Percentiles rank a stretch among this genome's conserved stretches.
phyloP scores from a whole-genome alignment of 2,329 filamentous ascomycete species.

The Pseudomassariella vexata region DNA sequence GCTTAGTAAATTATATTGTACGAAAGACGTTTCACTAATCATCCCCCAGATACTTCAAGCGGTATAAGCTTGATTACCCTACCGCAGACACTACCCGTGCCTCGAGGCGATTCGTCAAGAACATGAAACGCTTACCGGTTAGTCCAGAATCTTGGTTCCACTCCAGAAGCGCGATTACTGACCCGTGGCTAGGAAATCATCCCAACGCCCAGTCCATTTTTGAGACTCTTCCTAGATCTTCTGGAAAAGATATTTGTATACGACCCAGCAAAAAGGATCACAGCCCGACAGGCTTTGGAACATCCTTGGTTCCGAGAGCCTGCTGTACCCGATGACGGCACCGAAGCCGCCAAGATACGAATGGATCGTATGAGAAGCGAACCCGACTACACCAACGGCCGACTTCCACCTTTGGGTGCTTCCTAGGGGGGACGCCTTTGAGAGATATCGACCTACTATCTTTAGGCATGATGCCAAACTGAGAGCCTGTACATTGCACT shows the following conservation, averaged over 20 bases:
- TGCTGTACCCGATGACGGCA: conserved; percentile 59
- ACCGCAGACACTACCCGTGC: conserved; percentile 57
- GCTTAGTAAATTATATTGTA: no score
- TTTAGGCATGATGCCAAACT: not conserved
- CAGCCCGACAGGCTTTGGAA: conserved; percentile 59
- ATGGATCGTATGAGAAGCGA: conserved; percentile 42
- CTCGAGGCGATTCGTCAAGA: conserved; percentile 61
- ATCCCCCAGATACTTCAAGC: conserved; percentile 56
- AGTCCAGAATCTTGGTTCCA: conserved; percentile 17
- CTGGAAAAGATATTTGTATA: conserved; percentile 64
- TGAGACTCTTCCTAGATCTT: conserved; percentile 58
- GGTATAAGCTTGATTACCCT: conserved; percentile 60
- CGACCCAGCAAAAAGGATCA: conserved; percentile 59
- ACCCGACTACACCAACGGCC: conserved; percentile 24
- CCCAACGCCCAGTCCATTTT: conserved; percentile 51
- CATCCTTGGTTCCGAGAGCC: conserved; percentile 65
- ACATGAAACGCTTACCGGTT: conserved; percentile 65
- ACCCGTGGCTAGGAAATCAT: conserved; percentile 54
- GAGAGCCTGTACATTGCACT: conserved; percentile 9
- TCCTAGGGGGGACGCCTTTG: no score
- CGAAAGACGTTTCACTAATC: no score
- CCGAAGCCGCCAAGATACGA: conserved; percentile 61
- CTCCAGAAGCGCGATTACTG: conserved; percentile 10
- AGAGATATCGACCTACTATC: no score
- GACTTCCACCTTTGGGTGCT: conserved; percentile 5